Evolutionary conservation across 371 early-diverging fungal species (phyloP).

Genomic region (Massospora cicadina): DNA sequence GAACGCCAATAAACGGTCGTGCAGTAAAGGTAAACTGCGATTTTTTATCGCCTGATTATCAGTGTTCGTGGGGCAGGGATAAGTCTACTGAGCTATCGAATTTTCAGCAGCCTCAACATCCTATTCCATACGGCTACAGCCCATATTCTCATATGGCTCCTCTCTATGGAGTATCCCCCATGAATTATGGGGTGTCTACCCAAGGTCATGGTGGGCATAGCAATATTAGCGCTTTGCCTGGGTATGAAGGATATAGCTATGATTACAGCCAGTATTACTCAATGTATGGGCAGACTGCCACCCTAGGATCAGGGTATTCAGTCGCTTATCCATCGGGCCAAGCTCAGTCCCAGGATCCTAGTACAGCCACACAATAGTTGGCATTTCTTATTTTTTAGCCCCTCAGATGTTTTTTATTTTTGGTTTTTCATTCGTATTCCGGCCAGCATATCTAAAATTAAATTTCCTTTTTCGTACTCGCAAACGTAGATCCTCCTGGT

Average conservation of each 20-base stretch:
- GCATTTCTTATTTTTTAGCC: background rate
- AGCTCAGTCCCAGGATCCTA: background rate
- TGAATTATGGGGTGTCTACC: background rate
- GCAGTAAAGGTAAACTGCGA: constrained; percentile 33
- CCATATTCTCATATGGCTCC: background rate
- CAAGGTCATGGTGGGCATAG: background rate
- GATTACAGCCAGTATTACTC: constrained; percentile 9
- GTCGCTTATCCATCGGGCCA: background rate
- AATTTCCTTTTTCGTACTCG: too few species aligned
- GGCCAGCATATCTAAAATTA: background rate
- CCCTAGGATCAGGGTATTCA: background rate
- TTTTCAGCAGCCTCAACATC: background rate
- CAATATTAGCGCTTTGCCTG: background rate
- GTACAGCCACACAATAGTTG: background rate
- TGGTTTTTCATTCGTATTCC: background rate
- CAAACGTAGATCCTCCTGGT: too few species aligned
- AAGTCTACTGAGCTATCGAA: constrained; percentile 12
- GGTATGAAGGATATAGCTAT: constrained; percentile 2
- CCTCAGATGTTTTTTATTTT: background rate
- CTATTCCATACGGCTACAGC: background rate
- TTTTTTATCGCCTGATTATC: background rate
- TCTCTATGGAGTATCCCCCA: background rate
- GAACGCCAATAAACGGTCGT: constrained; percentile 47
- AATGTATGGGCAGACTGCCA: background rate
- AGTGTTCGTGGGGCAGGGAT: constrained; percentile 87